phyloP scores from a whole-genome alignment of 306 rosid species.

The barrel medic (Medicago truncatula) region MtrunA17r5.0-ANR NC_053049.1:12898501-12899000 shows the following conservation, averaged over 20 bases:
- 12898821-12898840: neutral
- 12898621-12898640: neutral
- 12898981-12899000: too few relatives aligned
- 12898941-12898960: neutral
- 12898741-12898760: neutral
- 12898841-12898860: neutral
- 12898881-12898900: conserved; percentile 44
- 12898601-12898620: too few relatives aligned
- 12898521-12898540: too few relatives aligned
- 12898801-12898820: neutral
- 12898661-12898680: neutral
- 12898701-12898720: neutral
- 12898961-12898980: neutral
- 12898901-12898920: conserved; percentile 55
- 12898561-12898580: too few relatives aligned
- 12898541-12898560: too few relatives aligned
- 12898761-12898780: neutral
- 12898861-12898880: neutral
- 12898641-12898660: neutral
- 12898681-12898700: neutral
- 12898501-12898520: too few relatives aligned
- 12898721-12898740: neutral
- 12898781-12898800: neutral
- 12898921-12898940: conserved; percentile 13
- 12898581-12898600: too few relatives aligned